Percentiles rank a stretch among this genome's conserved stretches.
These are phyloP conservation scores for Cyanodermella asteris DNA, from an alignment of 2,329 filamentous ascomycete genomes.

Conservation along the genomic window DNA sequence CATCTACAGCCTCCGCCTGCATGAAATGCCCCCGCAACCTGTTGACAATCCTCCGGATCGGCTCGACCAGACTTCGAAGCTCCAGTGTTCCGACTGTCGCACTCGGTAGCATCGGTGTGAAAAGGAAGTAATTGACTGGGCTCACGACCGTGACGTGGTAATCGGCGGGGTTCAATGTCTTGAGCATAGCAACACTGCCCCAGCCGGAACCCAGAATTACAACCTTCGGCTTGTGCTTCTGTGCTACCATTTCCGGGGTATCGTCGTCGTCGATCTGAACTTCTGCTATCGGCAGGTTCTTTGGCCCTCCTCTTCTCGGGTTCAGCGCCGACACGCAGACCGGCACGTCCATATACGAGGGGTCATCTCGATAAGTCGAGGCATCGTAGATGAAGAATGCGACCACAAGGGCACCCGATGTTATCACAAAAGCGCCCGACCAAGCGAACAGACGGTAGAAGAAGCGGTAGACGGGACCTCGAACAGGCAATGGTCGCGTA, in stretches of 20 bases:
- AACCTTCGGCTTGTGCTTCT: slow-evolving; percentile 75
- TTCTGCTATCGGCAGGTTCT: slow-evolving; percentile 83
- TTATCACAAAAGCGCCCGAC: slow-evolving; percentile 52
- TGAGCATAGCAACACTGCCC: slow-evolving; percentile 81
- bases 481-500: slow-evolving; percentile 15
- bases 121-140: slow-evolving; percentile 89
- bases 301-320: slow-evolving; percentile 67
- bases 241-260: slow-evolving; percentile 40
- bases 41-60: slow-evolving; percentile 63
- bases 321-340: slow-evolving; percentile 69
- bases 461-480: slow-evolving; percentile 25
- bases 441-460: slow-evolving; percentile 48
- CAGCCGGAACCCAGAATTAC: slow-evolving; percentile 88
- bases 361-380: slow-evolving; percentile 60
- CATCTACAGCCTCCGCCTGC: slow-evolving; percentile 64
- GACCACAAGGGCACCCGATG: slow-evolving; percentile 46
- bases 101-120: slow-evolving; percentile 93
- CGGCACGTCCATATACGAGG: slow-evolving; percentile 46
- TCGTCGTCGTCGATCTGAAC: slow-evolving; percentile 80
- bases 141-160: slow-evolving; percentile 94
- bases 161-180: slow-evolving; percentile 70
- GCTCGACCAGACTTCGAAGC: slow-evolving; percentile 75
- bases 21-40: slow-evolving; percentile 73
- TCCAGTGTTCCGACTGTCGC: slow-evolving; percentile 92
- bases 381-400: slow-evolving; percentile 90